A percentile compares a stretch with the other conserved stretches of the same genome.
phyloP scores from a whole-genome alignment of 2,329 filamentous ascomycete genomes.

The Sclerotinia subarctica region DNA sequence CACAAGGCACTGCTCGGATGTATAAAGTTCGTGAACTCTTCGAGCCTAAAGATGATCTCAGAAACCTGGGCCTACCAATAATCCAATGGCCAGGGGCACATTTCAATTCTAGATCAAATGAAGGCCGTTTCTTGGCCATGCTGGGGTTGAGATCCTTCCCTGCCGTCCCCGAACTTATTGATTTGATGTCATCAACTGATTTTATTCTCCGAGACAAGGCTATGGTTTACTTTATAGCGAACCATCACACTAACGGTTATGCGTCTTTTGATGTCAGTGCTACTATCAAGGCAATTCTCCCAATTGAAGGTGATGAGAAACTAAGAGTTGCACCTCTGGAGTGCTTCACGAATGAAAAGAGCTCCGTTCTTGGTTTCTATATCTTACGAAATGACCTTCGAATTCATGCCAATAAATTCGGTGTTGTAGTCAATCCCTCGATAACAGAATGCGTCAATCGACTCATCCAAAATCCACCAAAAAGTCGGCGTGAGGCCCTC shows the following conservation, averaged over 20 bases:
- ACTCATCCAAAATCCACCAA: conserved; percentile 69
- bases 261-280: conserved; percentile 56
- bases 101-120: conserved; percentile 61
- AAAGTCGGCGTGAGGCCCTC: conserved; percentile 61
- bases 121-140: conserved; percentile 69
- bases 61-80: conserved; percentile 69
- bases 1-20: conserved; percentile 50
- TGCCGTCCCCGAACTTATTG: conserved; percentile 68
- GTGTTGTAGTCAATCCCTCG: conserved; percentile 76
- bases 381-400: conserved; percentile 76
- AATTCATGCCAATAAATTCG: conserved; percentile 77
- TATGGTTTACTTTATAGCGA: conserved; percentile 77
- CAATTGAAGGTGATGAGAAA: conserved; percentile 64
- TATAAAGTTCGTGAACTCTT: conserved; percentile 78
- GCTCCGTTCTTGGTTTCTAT: conserved; percentile 74
- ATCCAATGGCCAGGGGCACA: conserved; percentile 74
- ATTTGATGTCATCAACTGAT: conserved; percentile 68
- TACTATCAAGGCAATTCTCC: conserved; percentile 62
- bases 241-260: conserved; percentile 78
- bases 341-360: conserved; percentile 79
- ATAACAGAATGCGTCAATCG: conserved; percentile 73
- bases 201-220: conserved; percentile 60
- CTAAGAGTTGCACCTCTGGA: conserved; percentile 67
- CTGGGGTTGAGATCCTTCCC: conserved; percentile 75
- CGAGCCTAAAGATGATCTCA: conserved; percentile 69